Base-by-base conservation (phyloP, 164 flowering plant species). In the Chloranthus sessilifolius region DNA sequence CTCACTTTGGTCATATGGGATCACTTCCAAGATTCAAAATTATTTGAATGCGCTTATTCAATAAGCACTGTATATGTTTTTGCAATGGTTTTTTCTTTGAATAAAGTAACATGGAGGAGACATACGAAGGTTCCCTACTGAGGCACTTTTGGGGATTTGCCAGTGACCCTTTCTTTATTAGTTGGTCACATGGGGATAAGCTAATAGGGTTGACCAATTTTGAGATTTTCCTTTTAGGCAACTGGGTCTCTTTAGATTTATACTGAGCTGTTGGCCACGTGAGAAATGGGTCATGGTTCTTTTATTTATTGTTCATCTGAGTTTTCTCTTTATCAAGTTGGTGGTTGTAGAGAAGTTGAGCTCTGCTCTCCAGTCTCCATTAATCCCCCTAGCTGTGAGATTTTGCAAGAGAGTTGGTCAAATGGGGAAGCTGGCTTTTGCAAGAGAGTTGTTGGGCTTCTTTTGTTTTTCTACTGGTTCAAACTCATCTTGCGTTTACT, bases 361-460 rank as follows among this genome's bases (percentile, higher is more conserved):
- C 31, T 9, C 0, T 21, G 7, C 21, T 48, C 21, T 17, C 52
- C 31, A n/a, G 7, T 31, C 19, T 48, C 14, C 21, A 15, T 16
- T 4, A 7, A 17, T 48, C 12, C 24, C 11, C n/a, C n/a, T n/a
- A n/a, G n/a, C n/a, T n/a, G n/a, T n/a, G 10, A 4, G 23, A 20
- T 24, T 17, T 29, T 26, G 56, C 3, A 6, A 24, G 7, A 26
- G 6, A 14, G n/a, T 27, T 35, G 26, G 12, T 9, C 6, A 41
- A n/a, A 81, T 79, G 85, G 79, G 80, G 63, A 84, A 68, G 71
- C 64, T 79, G 25, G 74, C 74, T 35, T 46, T 83, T 43, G 76
- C 88, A 33, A 80, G 66, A 63, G 63, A n/a, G n/a, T n/a, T 78
- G 39, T 61, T 85, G 38, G 83, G 78, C 37, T 61, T 73, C 47